Percentiles rank a stretch among this genome's conserved stretches.
Conservation (phyloP, 106 monocot genomes). For the Phalaenopsis aphrodite region DNA sequence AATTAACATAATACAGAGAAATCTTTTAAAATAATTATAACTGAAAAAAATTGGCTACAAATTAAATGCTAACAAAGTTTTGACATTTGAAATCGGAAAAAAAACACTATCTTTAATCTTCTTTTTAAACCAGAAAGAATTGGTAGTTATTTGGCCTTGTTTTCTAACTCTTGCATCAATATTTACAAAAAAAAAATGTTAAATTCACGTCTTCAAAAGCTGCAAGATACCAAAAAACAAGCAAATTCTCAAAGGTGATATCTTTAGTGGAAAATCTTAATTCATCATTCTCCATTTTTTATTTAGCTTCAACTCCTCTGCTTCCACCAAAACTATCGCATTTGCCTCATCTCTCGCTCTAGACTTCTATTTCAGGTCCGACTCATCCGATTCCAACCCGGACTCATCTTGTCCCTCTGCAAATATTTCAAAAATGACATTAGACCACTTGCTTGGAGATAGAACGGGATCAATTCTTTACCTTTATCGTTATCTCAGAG, state of each 20-base stretch:
- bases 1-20: not conserved
- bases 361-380: conserved; percentile 64
- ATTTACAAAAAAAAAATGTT: not conserved
- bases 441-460: too few species aligned
- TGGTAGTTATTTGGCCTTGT: conserved; percentile 56
- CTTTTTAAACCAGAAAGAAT: conserved; percentile 50
- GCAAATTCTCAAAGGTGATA: conserved; percentile 13
- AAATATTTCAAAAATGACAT: not conserved
- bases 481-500: too few species aligned
- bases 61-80: too few species aligned
- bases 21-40: not conserved
- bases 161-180: conserved; percentile 57
- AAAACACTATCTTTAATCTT: conserved; percentile 73
- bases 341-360: conserved; percentile 53
- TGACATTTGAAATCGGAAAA: not conserved
- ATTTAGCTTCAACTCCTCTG: conserved; percentile 60
- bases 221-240: not conserved
- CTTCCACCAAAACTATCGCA: conserved; percentile 49
- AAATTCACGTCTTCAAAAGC: not conserved
- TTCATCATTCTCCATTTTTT: conserved; percentile 79
- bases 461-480: too few species aligned
- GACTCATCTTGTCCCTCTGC: conserved; percentile 22
- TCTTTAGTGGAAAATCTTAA: conserved; percentile 79
- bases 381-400: conserved; percentile 55
- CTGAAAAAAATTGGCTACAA: too few species aligned